These are phyloP conservation scores for Barbatosphaeria neglecta DNA, from an alignment of 495 filamentous ascomycete species.

Conservation along the genomic window DNA sequence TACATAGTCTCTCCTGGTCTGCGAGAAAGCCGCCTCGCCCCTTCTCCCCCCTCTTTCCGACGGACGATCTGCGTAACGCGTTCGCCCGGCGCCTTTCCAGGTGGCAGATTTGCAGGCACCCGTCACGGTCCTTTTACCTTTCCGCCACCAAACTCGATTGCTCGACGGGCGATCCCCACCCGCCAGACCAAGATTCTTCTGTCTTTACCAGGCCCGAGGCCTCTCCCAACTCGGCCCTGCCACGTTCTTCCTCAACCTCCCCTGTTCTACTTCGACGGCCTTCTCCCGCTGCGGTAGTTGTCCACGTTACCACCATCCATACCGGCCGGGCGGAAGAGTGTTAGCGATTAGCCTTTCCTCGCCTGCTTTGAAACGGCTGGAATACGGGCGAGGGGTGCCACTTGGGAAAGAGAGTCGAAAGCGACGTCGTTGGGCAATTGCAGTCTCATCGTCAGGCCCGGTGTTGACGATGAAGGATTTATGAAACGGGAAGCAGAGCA, in stretches of 20 bases:
- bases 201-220: not conserved
- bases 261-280: not conserved
- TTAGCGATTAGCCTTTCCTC: slow-evolving; percentile 1
- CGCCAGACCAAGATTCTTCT: not conserved
- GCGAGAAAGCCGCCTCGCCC: not conserved
- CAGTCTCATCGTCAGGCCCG: not conserved
- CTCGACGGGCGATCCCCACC: not conserved
- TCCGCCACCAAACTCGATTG: not conserved
- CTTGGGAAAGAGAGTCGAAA: not conserved
- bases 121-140: not conserved
- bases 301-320: not conserved
- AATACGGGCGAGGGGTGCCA: not conserved
- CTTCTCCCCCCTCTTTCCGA: not conserved
- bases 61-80: not conserved
- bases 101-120: not conserved
- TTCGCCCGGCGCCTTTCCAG: not conserved
- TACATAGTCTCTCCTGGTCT: too few relatives aligned
- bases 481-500: slow-evolving; percentile 11
- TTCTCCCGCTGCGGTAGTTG: not conserved
- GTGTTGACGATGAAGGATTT: slow-evolving; percentile 8
- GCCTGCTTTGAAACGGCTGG: not conserved
- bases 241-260: not conserved
- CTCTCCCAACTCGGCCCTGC: not conserved
- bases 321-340: not conserved
- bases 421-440: not conserved